Base-by-base conservation (phyloP, 306 rosid genomes). In the Vigna mungo region DNA sequence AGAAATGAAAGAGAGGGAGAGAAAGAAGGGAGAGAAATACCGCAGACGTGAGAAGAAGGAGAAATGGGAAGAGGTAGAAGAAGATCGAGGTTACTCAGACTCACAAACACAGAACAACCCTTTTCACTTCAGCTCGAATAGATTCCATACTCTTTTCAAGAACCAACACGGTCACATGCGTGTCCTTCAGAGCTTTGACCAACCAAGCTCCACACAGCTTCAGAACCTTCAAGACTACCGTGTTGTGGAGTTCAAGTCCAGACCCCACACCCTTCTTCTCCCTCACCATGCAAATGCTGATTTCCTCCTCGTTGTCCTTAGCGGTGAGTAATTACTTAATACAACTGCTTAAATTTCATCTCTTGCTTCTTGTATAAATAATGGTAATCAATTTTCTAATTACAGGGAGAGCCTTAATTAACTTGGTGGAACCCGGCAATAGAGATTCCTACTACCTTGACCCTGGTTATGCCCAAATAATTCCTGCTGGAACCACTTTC, bases 201-300 rank as follows among this genome's bases (percentile, higher is more conserved):
- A 74, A 41, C 18, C 23, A 1, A 67, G 41, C 1, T 73, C 72
- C 15, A 21, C 2, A 17, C 12, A 20, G 3, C 64, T 80, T 1
- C 13, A 65, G n/a, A 68, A 53, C 9, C 77, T 84, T 11, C 16
- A 14, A 67, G 52, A 84, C 74, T 80, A 65, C 5, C 68, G 85
- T 0, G 0, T 80, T 20, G 4, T 80, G 4, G 74, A 80, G 69
- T 58, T 10, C 2, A 6, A 10, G 10, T 10, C 82, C 18, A 41
- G 2, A 51, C 87, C 87, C 7, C 16, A 53, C n/a, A 71, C 87
- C 5, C n/a, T 84, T 2, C 3, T 76, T 6, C 58, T 71, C 4
- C 87, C 85, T 0, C 73, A 72, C 15, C 84, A 84, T 30, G 17
- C 34, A 2, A 82, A 84, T 52, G 82, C 87, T 1, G 80, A 84